Evolutionary conservation across 768 basidiomycete species (phyloP).

Genomic region (Boletus insuetus): DNA sequence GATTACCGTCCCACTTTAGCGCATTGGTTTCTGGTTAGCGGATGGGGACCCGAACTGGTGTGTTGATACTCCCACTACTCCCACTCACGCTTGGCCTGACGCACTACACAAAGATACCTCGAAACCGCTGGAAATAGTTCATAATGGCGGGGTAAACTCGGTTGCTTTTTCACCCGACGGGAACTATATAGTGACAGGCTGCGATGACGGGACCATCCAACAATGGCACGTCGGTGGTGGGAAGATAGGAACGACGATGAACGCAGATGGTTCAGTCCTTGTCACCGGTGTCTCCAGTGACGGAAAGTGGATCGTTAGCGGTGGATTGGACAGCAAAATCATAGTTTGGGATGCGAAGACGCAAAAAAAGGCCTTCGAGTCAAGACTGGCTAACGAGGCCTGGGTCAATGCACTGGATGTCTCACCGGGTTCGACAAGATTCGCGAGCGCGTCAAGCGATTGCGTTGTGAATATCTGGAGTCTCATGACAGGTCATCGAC

Average conservation of each 20-base stretch:
- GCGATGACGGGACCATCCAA: constrained; percentile 10
- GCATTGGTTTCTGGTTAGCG: background rate
- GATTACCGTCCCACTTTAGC: background rate
- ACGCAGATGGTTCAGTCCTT: constrained; percentile 2
- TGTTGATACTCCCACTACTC: background rate
- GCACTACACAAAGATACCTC: background rate
- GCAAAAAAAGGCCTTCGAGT: background rate
- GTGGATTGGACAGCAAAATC: constrained; percentile 7
- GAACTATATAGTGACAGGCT: constrained; percentile 9
- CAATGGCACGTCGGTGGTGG: constrained; percentile 11
- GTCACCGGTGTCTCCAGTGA: constrained; percentile 12
- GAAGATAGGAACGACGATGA: constrained; percentile 10
- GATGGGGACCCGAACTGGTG: constrained; percentile 5
- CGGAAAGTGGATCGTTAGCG: constrained; percentile 16
- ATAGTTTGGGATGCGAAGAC: constrained; percentile 13
- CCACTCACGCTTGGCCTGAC: background rate
- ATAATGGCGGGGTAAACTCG: constrained; percentile 4
- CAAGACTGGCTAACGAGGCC: background rate
- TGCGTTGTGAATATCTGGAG: constrained; percentile 7
- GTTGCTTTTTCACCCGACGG: constrained; percentile 17
- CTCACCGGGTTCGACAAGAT: constrained; percentile 16
- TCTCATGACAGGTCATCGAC: constrained; percentile 7
- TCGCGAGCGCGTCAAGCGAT: constrained; percentile 11
- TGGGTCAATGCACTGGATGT: constrained; percentile 12
- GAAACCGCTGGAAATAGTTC: constrained; percentile 7